A percentile compares a stretch with the other conserved stretches of the same genome.
phyloP scores from a whole-genome alignment of 2,329 filamentous ascomycete species.

The Neofusicoccum sp. region DNA sequence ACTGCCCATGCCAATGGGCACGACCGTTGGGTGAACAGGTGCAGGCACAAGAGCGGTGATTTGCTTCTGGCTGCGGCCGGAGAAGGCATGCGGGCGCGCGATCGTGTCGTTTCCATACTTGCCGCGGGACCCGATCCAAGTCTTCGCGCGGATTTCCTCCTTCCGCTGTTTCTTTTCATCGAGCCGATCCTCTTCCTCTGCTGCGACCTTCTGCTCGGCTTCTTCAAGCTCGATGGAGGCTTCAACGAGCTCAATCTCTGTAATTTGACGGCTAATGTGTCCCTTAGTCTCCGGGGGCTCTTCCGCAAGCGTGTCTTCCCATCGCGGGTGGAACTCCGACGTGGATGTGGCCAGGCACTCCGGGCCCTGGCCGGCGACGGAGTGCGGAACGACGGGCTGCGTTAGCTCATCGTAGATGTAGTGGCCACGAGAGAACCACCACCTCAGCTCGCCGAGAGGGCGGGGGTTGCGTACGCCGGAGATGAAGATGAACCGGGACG shows the following conservation, averaged over 20 bases:
- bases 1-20: too few relatives aligned
- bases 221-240: not conserved
- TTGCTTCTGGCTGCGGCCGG: not conserved
- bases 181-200: not conserved
- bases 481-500: not conserved
- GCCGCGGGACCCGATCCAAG: not conserved
- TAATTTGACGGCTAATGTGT: not conserved
- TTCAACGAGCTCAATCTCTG: not conserved
- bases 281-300: not conserved
- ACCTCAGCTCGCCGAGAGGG: not conserved
- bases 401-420: constrained; percentile 2
- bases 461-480: not conserved
- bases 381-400: not conserved
- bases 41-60: not conserved
- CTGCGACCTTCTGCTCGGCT: not conserved
- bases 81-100: not conserved
- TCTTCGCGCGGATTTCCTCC: not conserved
- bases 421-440: not conserved
- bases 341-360: not conserved
- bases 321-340: not conserved
- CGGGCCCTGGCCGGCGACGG: not conserved
- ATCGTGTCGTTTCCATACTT: not conserved
- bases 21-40: not conserved
- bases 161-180: not conserved
- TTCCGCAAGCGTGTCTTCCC: not conserved